These are phyloP conservation scores for Albifimbria verrucaria DNA, from an alignment of 2,329 filamentous ascomycete genomes.

Conservation along the genomic window DNA sequence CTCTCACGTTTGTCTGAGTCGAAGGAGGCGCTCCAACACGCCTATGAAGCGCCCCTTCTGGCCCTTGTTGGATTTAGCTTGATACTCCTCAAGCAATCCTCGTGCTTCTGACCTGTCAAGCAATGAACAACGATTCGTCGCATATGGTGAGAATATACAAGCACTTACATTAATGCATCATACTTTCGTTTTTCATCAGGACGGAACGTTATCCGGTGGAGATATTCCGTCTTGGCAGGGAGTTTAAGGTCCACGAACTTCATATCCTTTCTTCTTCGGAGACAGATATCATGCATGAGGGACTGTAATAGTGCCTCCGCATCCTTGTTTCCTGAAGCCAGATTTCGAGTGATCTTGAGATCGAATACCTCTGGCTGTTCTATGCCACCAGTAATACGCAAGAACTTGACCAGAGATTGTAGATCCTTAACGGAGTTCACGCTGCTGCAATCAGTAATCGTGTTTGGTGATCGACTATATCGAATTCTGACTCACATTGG, in stretches of 20 bases:
- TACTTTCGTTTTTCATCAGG: conserved; percentile 75
- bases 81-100: conserved; percentile 62
- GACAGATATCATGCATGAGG: conserved; percentile 75
- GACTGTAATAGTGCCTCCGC: conserved; percentile 67
- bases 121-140: conserved; percentile 2
- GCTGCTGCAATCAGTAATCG: conserved; percentile 32
- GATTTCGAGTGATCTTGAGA: conserved; percentile 55
- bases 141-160: too few relatives aligned
- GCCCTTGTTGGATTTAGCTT: conserved; percentile 37
- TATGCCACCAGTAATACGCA: conserved; percentile 72
- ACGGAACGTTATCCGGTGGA: conserved; percentile 72
- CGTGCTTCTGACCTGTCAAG: conserved; percentile 63
- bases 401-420: conserved; percentile 74
- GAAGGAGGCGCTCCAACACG: conserved; percentile 76
- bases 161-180: conserved; percentile 61
- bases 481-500: conserved; percentile 58
- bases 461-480: background rate
- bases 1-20: conserved; percentile 68
- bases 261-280: conserved; percentile 86
- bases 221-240: conserved; percentile 72
- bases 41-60: conserved; percentile 62
- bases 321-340: conserved; percentile 53
- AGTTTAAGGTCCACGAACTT: conserved; percentile 78
- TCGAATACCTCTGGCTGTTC: conserved; percentile 74
- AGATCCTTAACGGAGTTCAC: conserved; percentile 80